A percentile compares a stretch with the other conserved stretches of the same genome.
These are phyloP conservation scores for Fusarium equiseti DNA, from an alignment of 2,329 filamentous ascomycete species.

Conservation along the genomic window DNA sequence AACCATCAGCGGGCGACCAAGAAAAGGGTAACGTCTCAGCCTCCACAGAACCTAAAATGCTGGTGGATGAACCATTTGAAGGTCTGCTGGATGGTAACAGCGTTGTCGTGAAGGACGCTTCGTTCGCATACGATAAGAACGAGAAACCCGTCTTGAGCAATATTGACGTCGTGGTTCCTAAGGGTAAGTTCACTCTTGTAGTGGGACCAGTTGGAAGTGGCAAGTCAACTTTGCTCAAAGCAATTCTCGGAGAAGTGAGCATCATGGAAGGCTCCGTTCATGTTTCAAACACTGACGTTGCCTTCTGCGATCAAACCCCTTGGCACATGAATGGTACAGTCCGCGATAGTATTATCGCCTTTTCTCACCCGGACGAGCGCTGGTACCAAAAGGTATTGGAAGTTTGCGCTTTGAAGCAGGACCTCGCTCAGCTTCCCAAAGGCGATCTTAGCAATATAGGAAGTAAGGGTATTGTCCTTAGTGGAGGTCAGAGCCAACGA, in stretches of 20 bases:
- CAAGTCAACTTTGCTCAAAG: slow-evolving; percentile 52
- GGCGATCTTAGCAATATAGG: slow-evolving; percentile 53
- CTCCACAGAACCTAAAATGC: background rate
- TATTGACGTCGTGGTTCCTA: slow-evolving; percentile 9
- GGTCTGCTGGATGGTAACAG: background rate
- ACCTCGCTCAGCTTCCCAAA: slow-evolving; percentile 47
- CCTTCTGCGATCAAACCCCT: slow-evolving; percentile 47
- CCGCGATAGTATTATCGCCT: slow-evolving; percentile 51
- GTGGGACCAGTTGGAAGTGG: slow-evolving; percentile 54
- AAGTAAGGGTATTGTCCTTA: slow-evolving; percentile 53
- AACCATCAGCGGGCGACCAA: background rate
- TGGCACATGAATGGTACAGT: slow-evolving; percentile 50
- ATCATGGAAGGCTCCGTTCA: slow-evolving; percentile 25
- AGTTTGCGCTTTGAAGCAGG: slow-evolving; percentile 39
- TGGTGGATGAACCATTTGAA: fast-evolving
- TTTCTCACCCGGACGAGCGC: slow-evolving; percentile 39
- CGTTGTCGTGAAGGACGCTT: background rate
- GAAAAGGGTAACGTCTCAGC: background rate
- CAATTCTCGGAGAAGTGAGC: slow-evolving; percentile 47
- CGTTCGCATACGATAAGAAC: slow-evolving; percentile 26
- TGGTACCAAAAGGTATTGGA: slow-evolving; percentile 50
- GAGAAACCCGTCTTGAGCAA: slow-evolving; percentile 14
- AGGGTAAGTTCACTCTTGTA: slow-evolving; percentile 39
- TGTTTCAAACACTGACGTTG: slow-evolving; percentile 11
- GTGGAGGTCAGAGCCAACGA: slow-evolving; percentile 54